These are phyloP conservation scores for Syncephalastrum sp. DNA, from an alignment of 371 early-diverging fungal species.

Conservation along the genomic window DNA sequence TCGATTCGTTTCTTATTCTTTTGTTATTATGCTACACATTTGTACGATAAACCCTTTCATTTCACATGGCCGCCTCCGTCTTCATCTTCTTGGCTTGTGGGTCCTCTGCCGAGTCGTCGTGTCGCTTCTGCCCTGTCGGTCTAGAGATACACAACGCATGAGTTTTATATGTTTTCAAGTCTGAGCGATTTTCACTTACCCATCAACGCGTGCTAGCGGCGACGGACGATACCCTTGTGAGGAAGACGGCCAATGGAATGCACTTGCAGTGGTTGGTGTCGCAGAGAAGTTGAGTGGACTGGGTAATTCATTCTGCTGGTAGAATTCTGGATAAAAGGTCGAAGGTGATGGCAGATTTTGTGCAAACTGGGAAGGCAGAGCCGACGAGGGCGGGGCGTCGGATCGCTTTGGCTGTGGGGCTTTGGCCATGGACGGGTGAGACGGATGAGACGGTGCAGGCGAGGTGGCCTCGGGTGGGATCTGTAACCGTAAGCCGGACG, in stretches of 20 bases:
- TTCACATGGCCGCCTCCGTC: constrained; percentile 4
- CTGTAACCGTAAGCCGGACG: constrained; percentile 44
- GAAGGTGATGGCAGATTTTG: constrained; percentile 78
- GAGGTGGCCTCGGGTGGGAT: constrained; percentile 26
- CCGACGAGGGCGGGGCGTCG: constrained; percentile 27
- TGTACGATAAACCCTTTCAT: background rate
- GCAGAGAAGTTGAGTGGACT: constrained; percentile 65
- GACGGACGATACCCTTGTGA: constrained; percentile 24
- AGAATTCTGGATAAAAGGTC: constrained; percentile 74
- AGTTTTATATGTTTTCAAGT: background rate
- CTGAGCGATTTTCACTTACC: constrained; percentile 1
- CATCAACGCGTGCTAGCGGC: constrained; percentile 14
- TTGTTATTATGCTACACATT: background rate
- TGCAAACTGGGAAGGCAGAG: constrained; percentile 64
- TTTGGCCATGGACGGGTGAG: background rate
- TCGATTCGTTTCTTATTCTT: background rate
- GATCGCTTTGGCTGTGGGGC: constrained; percentile 12
- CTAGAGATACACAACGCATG: background rate
- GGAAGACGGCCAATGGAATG: constrained; percentile 61
- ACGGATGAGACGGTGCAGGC: too few species aligned
- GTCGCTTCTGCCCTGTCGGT: constrained; percentile 10
- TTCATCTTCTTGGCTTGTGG: constrained; percentile 9
- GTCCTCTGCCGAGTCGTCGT: constrained; percentile 9
- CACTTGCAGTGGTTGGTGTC: constrained; percentile 52
- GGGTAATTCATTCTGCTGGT: constrained; percentile 62